Evolutionary conservation across 495 filamentous ascomycete species (phyloP).

Genomic region (Trichoderma erinaceum): DNA sequence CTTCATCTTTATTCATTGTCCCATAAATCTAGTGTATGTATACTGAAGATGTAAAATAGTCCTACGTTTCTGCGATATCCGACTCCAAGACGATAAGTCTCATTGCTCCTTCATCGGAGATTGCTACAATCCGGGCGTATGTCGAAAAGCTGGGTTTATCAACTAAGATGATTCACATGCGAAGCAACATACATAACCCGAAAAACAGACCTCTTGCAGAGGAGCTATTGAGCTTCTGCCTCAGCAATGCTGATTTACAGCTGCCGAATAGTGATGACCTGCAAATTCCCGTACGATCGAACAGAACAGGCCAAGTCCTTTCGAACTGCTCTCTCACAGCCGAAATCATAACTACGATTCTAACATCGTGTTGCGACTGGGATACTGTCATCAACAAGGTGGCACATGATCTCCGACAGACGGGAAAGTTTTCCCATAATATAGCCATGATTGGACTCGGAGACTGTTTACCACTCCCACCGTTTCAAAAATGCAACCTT

Average conservation of each 20-base stretch:
- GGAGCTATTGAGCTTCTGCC: not conserved
- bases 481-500: conserved; percentile 26
- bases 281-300: conserved; percentile 26
- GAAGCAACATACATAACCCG: conserved; percentile 5
- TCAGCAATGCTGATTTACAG: conserved; percentile 10
- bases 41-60: not conserved
- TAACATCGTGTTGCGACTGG: conserved; percentile 34
- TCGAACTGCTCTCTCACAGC: conserved; percentile 23
- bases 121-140: conserved; percentile 2
- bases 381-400: conserved; percentile 26
- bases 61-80: not conserved
- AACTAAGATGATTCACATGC: conserved; percentile 1
- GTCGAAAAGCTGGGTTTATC: not conserved
- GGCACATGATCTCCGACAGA: conserved; percentile 23
- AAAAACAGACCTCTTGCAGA: not conserved
- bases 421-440: conserved; percentile 17
- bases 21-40: not conserved
- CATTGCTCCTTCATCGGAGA: not conserved
- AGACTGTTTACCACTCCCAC: conserved; percentile 27
- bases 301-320: conserved; percentile 23
- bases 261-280: conserved; percentile 24
- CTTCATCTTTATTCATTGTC: no score
- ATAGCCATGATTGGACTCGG: conserved; percentile 29
- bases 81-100: conserved; percentile 8
- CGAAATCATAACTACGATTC: conserved; percentile 28